A percentile compares a stretch with the other conserved stretches of the same genome.
Evolutionary conservation across 805 yeast species (phyloP).

Genomic region (Saccharomycopsis babjevae): DNA sequence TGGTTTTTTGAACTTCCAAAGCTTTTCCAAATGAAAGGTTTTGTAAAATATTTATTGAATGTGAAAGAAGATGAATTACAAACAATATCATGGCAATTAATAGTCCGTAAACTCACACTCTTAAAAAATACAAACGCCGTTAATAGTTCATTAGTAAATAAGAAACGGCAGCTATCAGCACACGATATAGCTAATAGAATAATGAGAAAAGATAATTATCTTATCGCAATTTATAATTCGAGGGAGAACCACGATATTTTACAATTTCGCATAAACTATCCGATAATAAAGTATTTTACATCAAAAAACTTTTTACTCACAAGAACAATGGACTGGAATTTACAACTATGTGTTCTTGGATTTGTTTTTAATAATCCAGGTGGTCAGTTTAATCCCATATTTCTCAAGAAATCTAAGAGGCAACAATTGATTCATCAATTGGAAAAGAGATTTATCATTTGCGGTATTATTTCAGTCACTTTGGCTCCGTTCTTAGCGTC

Average conservation of each 20-base stretch:
- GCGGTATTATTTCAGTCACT: constrained; percentile 75
- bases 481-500: constrained; percentile 79
- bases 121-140: constrained; percentile 70
- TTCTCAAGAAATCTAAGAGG: constrained; percentile 64
- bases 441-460: constrained; percentile 70
- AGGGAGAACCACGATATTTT: constrained; percentile 55
- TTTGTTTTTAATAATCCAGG: constrained; percentile 63
- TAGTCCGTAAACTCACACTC: constrained; percentile 64
- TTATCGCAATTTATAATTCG: constrained; percentile 62
- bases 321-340: constrained; percentile 88
- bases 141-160: constrained; percentile 28
- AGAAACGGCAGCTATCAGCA: constrained; percentile 73
- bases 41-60: constrained; percentile 61
- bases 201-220: constrained; percentile 90
- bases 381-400: constrained; percentile 68
- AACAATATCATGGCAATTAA: constrained; percentile 87
- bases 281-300: constrained; percentile 23
- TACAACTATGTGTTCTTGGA: constrained; percentile 78
- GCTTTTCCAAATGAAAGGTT: constrained; percentile 63
- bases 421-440: constrained; percentile 58
- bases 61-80: constrained; percentile 76
- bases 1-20: constrained; percentile 54
- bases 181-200: constrained; percentile 92
- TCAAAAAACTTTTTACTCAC: constrained; percentile 44
- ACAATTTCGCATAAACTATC: constrained; percentile 51